These are phyloP conservation scores for Exophiala calicioides DNA, from an alignment of 2,329 filamentous ascomycete genomes.

Conservation along the genomic window DNA sequence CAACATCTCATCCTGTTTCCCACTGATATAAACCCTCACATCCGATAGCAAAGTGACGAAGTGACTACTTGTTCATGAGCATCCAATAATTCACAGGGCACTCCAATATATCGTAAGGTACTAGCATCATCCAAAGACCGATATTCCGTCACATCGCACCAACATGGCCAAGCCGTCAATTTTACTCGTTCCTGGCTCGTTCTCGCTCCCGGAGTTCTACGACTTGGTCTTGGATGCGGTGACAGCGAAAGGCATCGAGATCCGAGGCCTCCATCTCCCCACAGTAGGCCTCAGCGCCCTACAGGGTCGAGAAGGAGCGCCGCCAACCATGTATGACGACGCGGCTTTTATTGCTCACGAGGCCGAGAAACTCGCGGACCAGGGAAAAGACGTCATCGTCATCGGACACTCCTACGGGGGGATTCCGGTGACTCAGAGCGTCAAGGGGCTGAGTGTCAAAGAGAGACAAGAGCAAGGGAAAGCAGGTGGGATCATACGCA, in stretches of 20 bases:
- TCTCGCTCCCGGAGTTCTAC: slow-evolving; percentile 12
- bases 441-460: slow-evolving; percentile 35
- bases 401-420: slow-evolving; percentile 40
- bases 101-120: too few species aligned
- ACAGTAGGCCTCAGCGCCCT: slow-evolving; percentile 22
- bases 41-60: too few species aligned
- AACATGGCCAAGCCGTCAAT: slow-evolving; percentile 18
- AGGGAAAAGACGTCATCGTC: slow-evolving; percentile 35
- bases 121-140: too few species aligned
- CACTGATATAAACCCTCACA: too few species aligned
- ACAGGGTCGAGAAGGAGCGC: slow-evolving; percentile 23
- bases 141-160: too few species aligned
- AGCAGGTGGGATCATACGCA: slow-evolving; percentile 37
- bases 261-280: slow-evolving; percentile 16
- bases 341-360: slow-evolving; percentile 34
- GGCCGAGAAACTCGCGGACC: slow-evolving; percentile 18
- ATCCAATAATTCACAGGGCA: too few species aligned
- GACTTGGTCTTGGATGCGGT: slow-evolving; percentile 16
- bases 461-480: slow-evolving; percentile 34
- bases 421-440: slow-evolving; percentile 26
- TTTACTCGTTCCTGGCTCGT: slow-evolving; percentile 21
- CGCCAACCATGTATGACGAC: slow-evolving; percentile 37
- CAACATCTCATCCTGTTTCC: too few species aligned
- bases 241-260: slow-evolving; percentile 15
- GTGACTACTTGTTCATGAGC: too few species aligned